Base-by-base conservation (phyloP, 805 yeast species). In the Yarrowia alimentaria region DNA sequence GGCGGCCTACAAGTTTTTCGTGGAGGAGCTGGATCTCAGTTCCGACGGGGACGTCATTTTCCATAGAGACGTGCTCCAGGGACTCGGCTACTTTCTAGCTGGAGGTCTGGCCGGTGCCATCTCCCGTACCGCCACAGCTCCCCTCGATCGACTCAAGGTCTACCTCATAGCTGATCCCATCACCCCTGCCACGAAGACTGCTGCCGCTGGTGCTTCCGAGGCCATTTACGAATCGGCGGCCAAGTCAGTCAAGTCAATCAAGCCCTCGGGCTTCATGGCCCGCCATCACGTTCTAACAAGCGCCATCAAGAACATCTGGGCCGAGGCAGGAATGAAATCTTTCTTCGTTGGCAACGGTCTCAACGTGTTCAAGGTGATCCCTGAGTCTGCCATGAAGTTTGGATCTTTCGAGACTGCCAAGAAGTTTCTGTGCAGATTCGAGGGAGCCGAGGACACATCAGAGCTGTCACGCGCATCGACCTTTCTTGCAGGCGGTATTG, bases 31-130 rank as follows among this genome's bases (percentile, higher is more conserved):
- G 19, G 95, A 87, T 61, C 67, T 89, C 32, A 81, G 91, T 5
- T 78, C 95, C 0, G 98, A 91, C 60, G 96, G 96, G 64, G 98
- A 91, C 67, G 88, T 90, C 55, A 83, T 94, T 0, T 74, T 91
- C 28, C 81, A 83, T 33, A 81, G 80, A 62, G 95, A 87, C 56
- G 76, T 85, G 49, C 68, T 85, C 43, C 80, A 84, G 62, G 95
- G 96, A 24, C 75, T 88, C 55, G 96, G 97, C 1, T 93, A 80
- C 66, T 93, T 93, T 62, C 68, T 90, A 25, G 95, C 96, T 1
- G 99, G 99, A 30, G 99, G 99, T 0, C 66, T 90, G 16, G 85
- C 96, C 1, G 99, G 99, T 1, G 99, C 91, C 2, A 84, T 93
- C 4, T 88, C 96, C 11, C 80, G 99, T 68, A 89, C 98, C 0